Percentiles rank a stretch among this genome's conserved stretches.
These are phyloP conservation scores for Penicillium coprophilum DNA, from an alignment of 495 filamentous ascomycete species.

Conservation along the genomic window DNA sequence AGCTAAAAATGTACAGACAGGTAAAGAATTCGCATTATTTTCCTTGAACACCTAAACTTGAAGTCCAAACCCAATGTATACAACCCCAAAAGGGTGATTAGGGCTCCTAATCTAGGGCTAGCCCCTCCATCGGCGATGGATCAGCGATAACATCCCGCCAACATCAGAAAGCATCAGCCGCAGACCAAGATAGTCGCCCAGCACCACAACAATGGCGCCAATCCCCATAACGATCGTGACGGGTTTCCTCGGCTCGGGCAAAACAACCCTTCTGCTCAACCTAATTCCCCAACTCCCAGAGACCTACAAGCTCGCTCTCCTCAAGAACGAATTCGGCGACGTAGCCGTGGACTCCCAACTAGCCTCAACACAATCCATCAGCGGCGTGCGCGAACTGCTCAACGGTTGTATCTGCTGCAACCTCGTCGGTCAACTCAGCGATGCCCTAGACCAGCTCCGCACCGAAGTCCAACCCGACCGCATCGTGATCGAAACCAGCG, in stretches of 20 bases:
- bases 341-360: slow-evolving; percentile 90
- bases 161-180: background rate
- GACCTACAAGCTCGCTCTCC: slow-evolving; percentile 80
- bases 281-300: slow-evolving; percentile 80
- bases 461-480: slow-evolving; percentile 64
- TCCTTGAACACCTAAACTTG: too few species aligned
- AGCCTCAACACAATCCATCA: slow-evolving; percentile 73
- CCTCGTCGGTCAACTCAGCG: slow-evolving; percentile 83
- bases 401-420: slow-evolving; percentile 99
- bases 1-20: too few species aligned
- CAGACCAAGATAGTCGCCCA: background rate
- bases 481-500: slow-evolving; percentile 90
- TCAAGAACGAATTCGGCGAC: slow-evolving; percentile 98
- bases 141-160: background rate
- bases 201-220: slow-evolving; percentile 49
- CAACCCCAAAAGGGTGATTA: slow-evolving; percentile 2
- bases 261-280: slow-evolving; percentile 89
- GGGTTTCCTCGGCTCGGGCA: slow-evolving; percentile 91
- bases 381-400: slow-evolving; percentile 87
- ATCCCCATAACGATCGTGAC: slow-evolving; percentile 93
- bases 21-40: too few species aligned
- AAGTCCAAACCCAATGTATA: background rate
- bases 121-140: slow-evolving; percentile 2
- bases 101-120: slow-evolving; percentile 7
- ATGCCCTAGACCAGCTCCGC: slow-evolving; percentile 72